phyloP scores from a whole-genome alignment of 441 rosid genomes.

The Manihot esculenta region DNA sequence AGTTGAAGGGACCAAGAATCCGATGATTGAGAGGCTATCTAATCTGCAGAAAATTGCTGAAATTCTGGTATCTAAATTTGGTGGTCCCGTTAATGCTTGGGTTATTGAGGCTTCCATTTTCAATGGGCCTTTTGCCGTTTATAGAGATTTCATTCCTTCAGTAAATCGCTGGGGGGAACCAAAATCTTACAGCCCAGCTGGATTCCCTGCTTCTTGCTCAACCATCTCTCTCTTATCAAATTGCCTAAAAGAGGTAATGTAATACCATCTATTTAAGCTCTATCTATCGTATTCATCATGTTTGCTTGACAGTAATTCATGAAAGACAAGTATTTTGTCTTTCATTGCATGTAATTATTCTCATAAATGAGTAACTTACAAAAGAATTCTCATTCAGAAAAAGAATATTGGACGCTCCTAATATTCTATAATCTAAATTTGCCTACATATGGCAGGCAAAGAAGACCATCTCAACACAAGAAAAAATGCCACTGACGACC shows the following conservation, averaged over 20 bases:
- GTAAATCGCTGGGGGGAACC: slow-evolving; percentile 61
- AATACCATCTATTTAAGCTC: background rate
- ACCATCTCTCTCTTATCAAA: slow-evolving; percentile 52
- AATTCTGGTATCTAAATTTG: slow-evolving; percentile 67
- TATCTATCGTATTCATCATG: background rate
- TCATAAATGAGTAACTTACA: too few species aligned
- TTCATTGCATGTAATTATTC: background rate
- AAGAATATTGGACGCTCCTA: too few species aligned
- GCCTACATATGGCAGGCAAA: slow-evolving; percentile 43
- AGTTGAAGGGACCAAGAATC: slow-evolving; percentile 59
- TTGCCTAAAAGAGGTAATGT: slow-evolving; percentile 58
- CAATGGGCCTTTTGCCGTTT: slow-evolving; percentile 76
- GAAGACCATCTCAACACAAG: slow-evolving; percentile 31
- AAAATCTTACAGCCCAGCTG: slow-evolving; percentile 46
- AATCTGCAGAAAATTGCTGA: slow-evolving; percentile 59
- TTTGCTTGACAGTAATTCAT: background rate
- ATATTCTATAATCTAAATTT: background rate
- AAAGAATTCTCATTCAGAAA: too few species aligned
- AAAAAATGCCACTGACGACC: slow-evolving; percentile 12
- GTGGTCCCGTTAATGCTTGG: slow-evolving; percentile 62
- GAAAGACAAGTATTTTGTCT: background rate
- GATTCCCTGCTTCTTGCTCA: slow-evolving; percentile 71
- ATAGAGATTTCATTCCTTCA: slow-evolving; percentile 65
- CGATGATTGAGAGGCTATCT: slow-evolving; percentile 69
- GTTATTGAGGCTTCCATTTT: slow-evolving; percentile 63